Evolutionary conservation across 495 filamentous ascomycete species (phyloP), one percentile per base, ranked within the genome.

Genomic region (Apodospora peruviana): DNA sequence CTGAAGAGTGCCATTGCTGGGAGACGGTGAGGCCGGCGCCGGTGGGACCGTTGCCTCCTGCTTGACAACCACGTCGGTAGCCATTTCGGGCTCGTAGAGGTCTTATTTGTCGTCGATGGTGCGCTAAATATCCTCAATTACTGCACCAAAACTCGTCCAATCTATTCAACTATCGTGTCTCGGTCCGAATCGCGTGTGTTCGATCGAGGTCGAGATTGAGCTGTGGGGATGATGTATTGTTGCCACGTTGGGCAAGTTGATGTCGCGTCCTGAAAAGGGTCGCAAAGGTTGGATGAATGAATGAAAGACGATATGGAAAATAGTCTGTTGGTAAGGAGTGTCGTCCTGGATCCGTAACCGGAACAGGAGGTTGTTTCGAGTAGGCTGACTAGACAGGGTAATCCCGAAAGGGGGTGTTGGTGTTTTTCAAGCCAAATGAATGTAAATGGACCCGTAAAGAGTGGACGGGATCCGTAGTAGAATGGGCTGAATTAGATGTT

Each of bases 381-480:
- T 40, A 55, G 38, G 36, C 23, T 39, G 14, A 38, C 9, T 51
- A 38, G 38, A 18, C 19, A 25, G 32, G 23, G 48, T 19, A 22
- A 50, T 40, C 40, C 19, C 18, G 24, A 45, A 53, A 48, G 10
- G 40, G 19, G 34, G 37, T 40, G 29, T 47, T 46, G 27, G 27
- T 27, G 40, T 43, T 24, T 47, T 46, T 51, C 53, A 52, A 53
- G 54, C 41, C 39, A 48, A 67, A 65, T 54, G 51, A 64, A 62
- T 47, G 56, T 56, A 57, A 55, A 58, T 8, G 43, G 55, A 60
- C 50, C 67, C 65, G 65, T 48, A 70, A 70, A 55, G 67, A 68
- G 55, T 68, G 65, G 58, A 62, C 59, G 67, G 63, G 54, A 51
- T 45, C 54, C 58, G 27, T 27, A 40, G 38, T 32, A 32, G 45